Percentiles rank a stretch among this genome's conserved stretches.
These are phyloP conservation scores for Stromatinia cepivora DNA, from an alignment of 2,329 filamentous ascomycete genomes.

Conservation along the genomic window DNA sequence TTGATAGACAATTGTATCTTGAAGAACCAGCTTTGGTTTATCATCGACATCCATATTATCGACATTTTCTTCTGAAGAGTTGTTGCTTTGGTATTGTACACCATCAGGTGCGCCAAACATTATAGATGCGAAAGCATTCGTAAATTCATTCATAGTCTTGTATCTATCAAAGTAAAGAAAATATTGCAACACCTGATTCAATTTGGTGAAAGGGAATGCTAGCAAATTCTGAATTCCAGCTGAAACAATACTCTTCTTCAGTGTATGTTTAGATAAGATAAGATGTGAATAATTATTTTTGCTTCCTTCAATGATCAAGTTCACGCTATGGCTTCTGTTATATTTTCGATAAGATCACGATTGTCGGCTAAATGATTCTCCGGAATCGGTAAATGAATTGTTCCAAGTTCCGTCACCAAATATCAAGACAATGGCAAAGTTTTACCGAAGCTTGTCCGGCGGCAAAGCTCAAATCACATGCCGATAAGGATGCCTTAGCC, in stretches of 20 bases:
- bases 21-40: conserved; percentile 13
- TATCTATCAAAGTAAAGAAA: background rate
- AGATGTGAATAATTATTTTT: background rate
- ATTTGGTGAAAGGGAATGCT: background rate
- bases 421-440: background rate
- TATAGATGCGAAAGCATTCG: background rate
- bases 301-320: background rate
- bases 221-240: background rate
- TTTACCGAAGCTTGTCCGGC: background rate
- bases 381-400: background rate
- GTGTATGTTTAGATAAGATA: background rate
- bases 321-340: background rate
- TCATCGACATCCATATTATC: conserved; percentile 13
- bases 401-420: background rate
- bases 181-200: background rate
- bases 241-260: background rate
- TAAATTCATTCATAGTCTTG: background rate
- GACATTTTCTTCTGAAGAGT: background rate
- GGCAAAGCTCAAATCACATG: background rate
- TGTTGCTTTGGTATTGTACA: background rate
- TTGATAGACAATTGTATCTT: conserved; percentile 18
- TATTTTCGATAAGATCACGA: background rate
- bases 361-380: background rate
- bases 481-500: conserved; percentile 11
- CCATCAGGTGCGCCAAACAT: background rate